Evolutionary conservation across 805 yeast genomes (phyloP), one percentile per base, ranked within the genome.

Genomic region (Hanseniaspora valbyensis): DNA sequence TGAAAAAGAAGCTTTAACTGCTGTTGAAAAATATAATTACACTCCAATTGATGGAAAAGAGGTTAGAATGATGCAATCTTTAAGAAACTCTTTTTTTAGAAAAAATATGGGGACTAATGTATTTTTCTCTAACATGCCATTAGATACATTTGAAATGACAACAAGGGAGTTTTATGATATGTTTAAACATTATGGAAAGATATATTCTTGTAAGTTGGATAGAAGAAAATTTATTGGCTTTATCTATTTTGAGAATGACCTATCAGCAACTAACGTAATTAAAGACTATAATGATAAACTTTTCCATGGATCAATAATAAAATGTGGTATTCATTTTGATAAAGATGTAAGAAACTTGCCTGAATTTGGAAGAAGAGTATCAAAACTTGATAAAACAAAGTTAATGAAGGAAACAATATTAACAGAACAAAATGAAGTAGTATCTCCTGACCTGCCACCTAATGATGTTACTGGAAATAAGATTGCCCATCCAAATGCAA

Each of bases 1-100:
- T 4, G 68, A 69, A 40, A 58, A 63, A 9, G 81, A 76, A 49
- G 86, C 86, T 0, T 70, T 70, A 34, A 49, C 52, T 30, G 87
- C 85, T 2, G 67, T 76, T 43, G 79, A 75, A 42, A 70, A 74
- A 9, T 71, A 80, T 64, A 82, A 79, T 60, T 76, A 74, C 56
- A 67, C 68, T 3, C 56, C 56, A 0, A 55, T 76, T 0, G 54
- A 60, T 24, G 66, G 63, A 13, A 66, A 67, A 22, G 81, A 75
- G 53, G 67, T 76, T 19, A 65, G 80, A 57, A 75, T 77, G 21
- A 74, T 76, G 80, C 77, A 76, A 3, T 74, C 79, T 0, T 54
- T 75, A 45, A 69, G 77, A 55, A 74, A 75, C 42, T 61, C 65
- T 26, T 46, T 54, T 3, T 62, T 61, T 52, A 64, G 73, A 42